phyloP scores from a whole-genome alignment of 495 filamentous ascomycete species.

The Penicillium egyptiacum region DNA sequence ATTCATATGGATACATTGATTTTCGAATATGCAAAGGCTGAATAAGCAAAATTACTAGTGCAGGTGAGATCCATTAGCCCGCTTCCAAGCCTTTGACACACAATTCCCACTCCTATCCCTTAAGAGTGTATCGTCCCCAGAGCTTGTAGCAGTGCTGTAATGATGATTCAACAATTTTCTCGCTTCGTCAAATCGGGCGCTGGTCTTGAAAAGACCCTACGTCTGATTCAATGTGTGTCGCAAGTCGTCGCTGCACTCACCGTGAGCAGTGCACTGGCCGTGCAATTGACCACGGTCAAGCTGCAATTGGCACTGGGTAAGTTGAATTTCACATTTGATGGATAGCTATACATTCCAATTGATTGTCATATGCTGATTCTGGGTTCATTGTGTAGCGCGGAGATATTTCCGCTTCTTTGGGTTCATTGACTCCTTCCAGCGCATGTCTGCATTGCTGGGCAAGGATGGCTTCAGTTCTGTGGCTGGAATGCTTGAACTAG shows the following conservation, averaged over 20 bases:
- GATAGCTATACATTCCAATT: background rate
- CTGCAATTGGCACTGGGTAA: slow-evolving; percentile 38
- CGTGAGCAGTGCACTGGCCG: slow-evolving; percentile 24
- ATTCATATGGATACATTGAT: background rate
- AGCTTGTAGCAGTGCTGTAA: background rate
- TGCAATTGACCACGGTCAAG: slow-evolving; percentile 32
- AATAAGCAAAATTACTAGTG: slow-evolving; percentile 20
- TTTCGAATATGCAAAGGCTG: slow-evolving; percentile 10
- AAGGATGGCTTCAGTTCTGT: slow-evolving; percentile 21
- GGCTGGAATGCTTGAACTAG: slow-evolving; percentile 31
- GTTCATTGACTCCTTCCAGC: slow-evolving; percentile 59
- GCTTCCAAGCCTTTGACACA: slow-evolving; percentile 14
- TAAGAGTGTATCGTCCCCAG: background rate
- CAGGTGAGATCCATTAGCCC: background rate
- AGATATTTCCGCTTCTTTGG: slow-evolving; percentile 63
- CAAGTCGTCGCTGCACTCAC: slow-evolving; percentile 49
- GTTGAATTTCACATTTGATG: slow-evolving; percentile 1
- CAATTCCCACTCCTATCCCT: background rate
- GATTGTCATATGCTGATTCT: slow-evolving; percentile 3
- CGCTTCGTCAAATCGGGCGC: slow-evolving; percentile 37
- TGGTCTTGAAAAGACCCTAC: slow-evolving; percentile 63
- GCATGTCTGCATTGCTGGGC: slow-evolving; percentile 38
- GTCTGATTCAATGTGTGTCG: slow-evolving; percentile 56
- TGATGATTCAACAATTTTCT: slow-evolving; percentile 32
- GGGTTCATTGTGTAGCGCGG: slow-evolving; percentile 32